A percentile compares a stretch with the other conserved stretches of the same genome.
phyloP scores from a whole-genome alignment of 1,139 yeast genomes.

The Sporopachydermia cereana region DNA sequence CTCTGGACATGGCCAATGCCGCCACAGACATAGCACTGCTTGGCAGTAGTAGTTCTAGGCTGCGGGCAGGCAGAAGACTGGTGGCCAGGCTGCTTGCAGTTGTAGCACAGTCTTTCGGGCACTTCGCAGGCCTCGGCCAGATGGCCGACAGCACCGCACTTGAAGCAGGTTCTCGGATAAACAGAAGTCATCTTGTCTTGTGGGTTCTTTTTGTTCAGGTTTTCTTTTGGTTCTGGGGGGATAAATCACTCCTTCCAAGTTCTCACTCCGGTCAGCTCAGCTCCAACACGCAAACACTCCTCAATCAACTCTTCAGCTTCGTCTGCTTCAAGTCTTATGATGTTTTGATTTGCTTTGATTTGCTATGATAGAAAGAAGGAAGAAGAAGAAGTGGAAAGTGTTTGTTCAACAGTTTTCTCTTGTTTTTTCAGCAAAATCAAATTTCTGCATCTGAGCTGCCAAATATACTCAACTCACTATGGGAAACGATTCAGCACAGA shows the following conservation, averaged over 20 bases:
- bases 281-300: no score
- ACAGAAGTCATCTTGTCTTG: conserved; percentile 3
- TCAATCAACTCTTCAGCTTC: no score
- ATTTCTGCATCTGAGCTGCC: background rate
- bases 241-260: no score
- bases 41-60: conserved; percentile 72
- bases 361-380: no score
- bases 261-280: no score
- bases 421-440: no score
- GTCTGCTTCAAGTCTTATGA: no score
- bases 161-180: conserved; percentile 17
- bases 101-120: conserved; percentile 79
- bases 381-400: no score
- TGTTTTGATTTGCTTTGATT: no score
- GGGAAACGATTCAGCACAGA: background rate
- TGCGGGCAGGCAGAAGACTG: conserved; percentile 80
- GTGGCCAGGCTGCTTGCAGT: conserved; percentile 87
- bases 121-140: conserved; percentile 80
- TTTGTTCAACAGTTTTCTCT: no score
- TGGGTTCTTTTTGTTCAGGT: no score
- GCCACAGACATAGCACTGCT: conserved; percentile 79
- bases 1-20: conserved; percentile 60
- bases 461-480: background rate
- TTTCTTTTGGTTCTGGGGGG: no score
- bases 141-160: conserved; percentile 89